phyloP scores from a whole-genome alignment of 2,329 filamentous ascomycete genomes.

The Scopulariopsis brevicaulis region DNA sequence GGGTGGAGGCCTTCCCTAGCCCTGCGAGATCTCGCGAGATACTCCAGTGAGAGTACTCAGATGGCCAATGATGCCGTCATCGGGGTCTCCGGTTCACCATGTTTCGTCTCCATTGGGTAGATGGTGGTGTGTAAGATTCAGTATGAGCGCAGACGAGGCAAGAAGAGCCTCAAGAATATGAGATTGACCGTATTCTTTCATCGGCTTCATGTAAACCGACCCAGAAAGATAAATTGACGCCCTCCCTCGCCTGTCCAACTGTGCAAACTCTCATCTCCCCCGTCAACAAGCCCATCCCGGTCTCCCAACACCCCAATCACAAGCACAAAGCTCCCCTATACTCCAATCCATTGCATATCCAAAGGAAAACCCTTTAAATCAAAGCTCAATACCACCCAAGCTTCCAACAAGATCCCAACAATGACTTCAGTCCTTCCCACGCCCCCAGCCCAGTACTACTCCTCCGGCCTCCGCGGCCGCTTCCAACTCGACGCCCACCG shows the following conservation, averaged over 20 bases:
- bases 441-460: slow-evolving; percentile 4
- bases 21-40: too few relatives aligned
- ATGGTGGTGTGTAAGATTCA: background rate
- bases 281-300: too few relatives aligned
- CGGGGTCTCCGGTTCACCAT: background rate
- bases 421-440: slow-evolving; percentile 2
- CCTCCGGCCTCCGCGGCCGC: slow-evolving; percentile 3
- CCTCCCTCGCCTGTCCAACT: background rate
- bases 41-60: background rate
- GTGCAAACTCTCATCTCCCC: too few relatives aligned
- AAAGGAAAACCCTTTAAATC: background rate
- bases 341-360: background rate
- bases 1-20: too few relatives aligned
- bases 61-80: background rate
- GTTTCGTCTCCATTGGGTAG: too few relatives aligned
- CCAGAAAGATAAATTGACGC: background rate
- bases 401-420: background rate
- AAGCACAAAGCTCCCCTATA: background rate
- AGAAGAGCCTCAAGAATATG: background rate
- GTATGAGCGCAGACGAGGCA: background rate
- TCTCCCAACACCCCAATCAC: background rate
- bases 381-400: background rate
- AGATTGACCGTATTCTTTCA: too few relatives aligned
- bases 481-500: slow-evolving; percentile 3
- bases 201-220: background rate